Evolutionary conservation across 257 asterid genomes (phyloP), one percentile per base, ranked within the genome.

Genomic region (Nicotiana obtusifolia): DNA sequence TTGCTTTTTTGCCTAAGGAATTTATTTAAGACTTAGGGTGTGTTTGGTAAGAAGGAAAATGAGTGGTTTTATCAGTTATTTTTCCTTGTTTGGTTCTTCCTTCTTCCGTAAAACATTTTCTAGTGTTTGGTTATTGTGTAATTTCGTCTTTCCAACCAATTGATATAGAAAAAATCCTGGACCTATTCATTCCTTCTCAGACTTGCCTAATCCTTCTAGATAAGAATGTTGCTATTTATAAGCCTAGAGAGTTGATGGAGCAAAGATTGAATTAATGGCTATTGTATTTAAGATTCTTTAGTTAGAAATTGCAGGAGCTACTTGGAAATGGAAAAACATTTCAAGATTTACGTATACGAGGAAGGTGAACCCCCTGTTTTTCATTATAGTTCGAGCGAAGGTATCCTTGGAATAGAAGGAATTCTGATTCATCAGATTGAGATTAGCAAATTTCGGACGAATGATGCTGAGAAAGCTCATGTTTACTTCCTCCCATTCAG

Each of bases 331-430:
- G 97, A 89, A 79, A 91, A 87, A 80, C 84, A 84, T 57, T 35
- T 92, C 76, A 92, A 90, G 66, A 82, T 92, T 4, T 92, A 20
- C 83, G 47, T 91, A 10, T 92, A 92, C 44, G 89, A 86, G 82
- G 97, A 92, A 68, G 97, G 93, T 0, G 97, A 92, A 3, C 97
- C 92, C 7, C 97, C 95, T 1, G 84, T 92, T 2, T 92, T 92
- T 75, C 97, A 92, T 57, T 86, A 75, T 19, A 92, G 95, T 19
- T 91, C 92, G 2, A 88, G 93, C 84, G 85, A 87, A 76, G 86
- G 85, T 0, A 92, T 90, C 0, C 87, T 88, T 17, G 90, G 91
- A 0, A 90, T 92, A 0, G 95, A 92, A 67, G 97, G 97, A 0
- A 82, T 87, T 20, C 89, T 92, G 85, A 89, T 92, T 5, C 78